Percentiles rank a stretch among this genome's conserved stretches.
These are phyloP conservation scores for Mycena epipterygia DNA, from an alignment of 768 basidiomycete species.

Conservation along the genomic window DNA sequence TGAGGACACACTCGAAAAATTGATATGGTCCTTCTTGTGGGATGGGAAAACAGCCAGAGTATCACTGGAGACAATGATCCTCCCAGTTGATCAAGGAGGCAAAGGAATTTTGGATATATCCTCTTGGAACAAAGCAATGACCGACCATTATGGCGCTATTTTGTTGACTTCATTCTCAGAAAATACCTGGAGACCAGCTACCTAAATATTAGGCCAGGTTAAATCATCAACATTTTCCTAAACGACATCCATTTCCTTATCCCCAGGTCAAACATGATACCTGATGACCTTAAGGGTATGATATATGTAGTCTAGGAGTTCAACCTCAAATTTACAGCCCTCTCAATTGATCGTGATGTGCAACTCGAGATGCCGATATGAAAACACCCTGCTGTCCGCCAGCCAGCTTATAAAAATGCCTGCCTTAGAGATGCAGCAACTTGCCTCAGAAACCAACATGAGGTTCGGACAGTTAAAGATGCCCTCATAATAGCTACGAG, in stretches of 20 bases:
- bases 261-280: background rate
- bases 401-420: background rate
- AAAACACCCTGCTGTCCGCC: background rate
- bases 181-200: background rate
- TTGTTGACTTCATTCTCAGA: constrained; percentile 1
- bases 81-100: background rate
- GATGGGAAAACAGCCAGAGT: constrained; percentile 6
- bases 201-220: too few relatives aligned
- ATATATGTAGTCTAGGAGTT: background rate
- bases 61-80: background rate
- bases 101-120: constrained; percentile 3
- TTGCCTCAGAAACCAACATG: constrained; percentile 1
- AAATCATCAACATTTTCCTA: background rate
- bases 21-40: too few relatives aligned
- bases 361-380: constrained; percentile 10
- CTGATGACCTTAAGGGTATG: constrained; percentile 1
- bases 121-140: background rate
- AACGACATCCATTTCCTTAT: constrained; percentile 1
- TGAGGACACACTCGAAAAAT: background rate
- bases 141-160: background rate
- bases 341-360: background rate
- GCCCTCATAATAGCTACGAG: background rate
- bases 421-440: background rate
- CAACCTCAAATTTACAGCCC: constrained; percentile 10
- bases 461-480: background rate